Percentiles rank a stretch among this genome's conserved stretches.
Evolutionary conservation across 768 basidiomycete genomes (phyloP).

Genomic region (Daedaleopsis sinensis): DNA sequence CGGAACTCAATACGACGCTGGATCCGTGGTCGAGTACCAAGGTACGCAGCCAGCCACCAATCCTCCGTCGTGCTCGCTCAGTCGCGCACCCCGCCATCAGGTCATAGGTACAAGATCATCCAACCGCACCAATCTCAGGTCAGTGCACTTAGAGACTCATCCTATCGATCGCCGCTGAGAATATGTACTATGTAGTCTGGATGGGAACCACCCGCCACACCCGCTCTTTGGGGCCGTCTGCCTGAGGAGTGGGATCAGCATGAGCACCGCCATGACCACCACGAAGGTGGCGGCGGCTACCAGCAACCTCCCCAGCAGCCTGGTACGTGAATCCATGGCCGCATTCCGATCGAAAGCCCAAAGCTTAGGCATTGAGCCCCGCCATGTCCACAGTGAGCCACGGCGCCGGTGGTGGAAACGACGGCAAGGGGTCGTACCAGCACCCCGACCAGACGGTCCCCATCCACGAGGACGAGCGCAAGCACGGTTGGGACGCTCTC

Average conservation of each 20-base stretch:
- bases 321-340: background rate
- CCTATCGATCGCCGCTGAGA: background rate
- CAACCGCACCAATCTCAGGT: conserved; percentile 75
- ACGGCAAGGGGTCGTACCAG: conserved; percentile 24
- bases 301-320: conserved; percentile 16
- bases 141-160: background rate
- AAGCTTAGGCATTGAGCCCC: background rate
- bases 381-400: conserved; percentile 6
- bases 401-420: conserved; percentile 1
- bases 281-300: conserved; percentile 20
- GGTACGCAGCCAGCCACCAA: conserved; percentile 37
- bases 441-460: conserved; percentile 34
- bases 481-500: conserved; percentile 60
- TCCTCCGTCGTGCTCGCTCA: background rate
- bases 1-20: conserved; percentile 58
- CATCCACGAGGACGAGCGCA: conserved; percentile 46
- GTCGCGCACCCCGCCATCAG: conserved; percentile 33
- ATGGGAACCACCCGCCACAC: conserved; percentile 65
- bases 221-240: conserved; percentile 69
- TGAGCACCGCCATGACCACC: conserved; percentile 26
- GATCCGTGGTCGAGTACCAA: conserved; percentile 57
- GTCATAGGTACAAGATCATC: conserved; percentile 65
- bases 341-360: background rate
- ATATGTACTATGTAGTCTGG: conserved; percentile 46
- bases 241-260: conserved; percentile 30